Percentiles rank a stretch among this genome's conserved stretches.
phyloP scores from a whole-genome alignment of 2,329 filamentous ascomycete species.

The Colletotrichum destructivum region DNA sequence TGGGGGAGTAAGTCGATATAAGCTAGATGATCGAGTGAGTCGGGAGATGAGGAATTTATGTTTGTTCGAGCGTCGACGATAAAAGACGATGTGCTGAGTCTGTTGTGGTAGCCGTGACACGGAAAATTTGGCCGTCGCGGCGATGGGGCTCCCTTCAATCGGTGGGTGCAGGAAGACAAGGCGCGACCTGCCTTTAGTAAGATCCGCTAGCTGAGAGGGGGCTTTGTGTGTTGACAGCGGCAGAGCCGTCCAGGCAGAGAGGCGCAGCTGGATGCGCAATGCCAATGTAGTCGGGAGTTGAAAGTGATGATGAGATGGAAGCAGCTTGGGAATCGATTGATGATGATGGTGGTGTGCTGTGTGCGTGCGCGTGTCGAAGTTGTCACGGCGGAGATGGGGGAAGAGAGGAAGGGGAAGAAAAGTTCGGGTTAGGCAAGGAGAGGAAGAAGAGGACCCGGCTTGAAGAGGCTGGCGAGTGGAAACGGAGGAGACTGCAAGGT shows the following conservation, averaged over 20 bases:
- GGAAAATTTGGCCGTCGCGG: conserved; percentile 37
- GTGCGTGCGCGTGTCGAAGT: conserved; percentile 32
- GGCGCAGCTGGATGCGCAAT: conserved; percentile 31
- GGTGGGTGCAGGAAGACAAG: conserved; percentile 24
- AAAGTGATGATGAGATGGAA: conserved; percentile 14
- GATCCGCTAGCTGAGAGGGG: conserved; percentile 9
- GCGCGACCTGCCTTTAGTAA: conserved; percentile 37
- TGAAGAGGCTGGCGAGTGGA: conserved; percentile 42
- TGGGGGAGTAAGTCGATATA: conserved; percentile 3
- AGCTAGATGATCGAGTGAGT: neutral
- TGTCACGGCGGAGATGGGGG: conserved; percentile 38
- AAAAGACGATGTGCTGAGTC: conserved; percentile 7
- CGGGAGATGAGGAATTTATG: neutral
- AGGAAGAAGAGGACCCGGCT: conserved; percentile 34
- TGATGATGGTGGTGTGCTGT: conserved; percentile 31
- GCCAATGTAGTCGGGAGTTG: neutral
- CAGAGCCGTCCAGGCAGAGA: conserved; percentile 40
- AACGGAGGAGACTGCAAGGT: conserved; percentile 37
- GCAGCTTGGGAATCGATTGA: conserved; percentile 14
- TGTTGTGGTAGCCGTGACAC: conserved; percentile 18
- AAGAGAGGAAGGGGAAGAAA: conserved; percentile 33
- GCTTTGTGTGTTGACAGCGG: conserved; percentile 25
- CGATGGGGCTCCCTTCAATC: conserved; percentile 35
- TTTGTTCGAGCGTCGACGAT: neutral
- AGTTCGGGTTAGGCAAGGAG: conserved; percentile 35